phyloP scores from a whole-genome alignment of 306 rosid genomes.

The Potentilla sterilis region DNA sequence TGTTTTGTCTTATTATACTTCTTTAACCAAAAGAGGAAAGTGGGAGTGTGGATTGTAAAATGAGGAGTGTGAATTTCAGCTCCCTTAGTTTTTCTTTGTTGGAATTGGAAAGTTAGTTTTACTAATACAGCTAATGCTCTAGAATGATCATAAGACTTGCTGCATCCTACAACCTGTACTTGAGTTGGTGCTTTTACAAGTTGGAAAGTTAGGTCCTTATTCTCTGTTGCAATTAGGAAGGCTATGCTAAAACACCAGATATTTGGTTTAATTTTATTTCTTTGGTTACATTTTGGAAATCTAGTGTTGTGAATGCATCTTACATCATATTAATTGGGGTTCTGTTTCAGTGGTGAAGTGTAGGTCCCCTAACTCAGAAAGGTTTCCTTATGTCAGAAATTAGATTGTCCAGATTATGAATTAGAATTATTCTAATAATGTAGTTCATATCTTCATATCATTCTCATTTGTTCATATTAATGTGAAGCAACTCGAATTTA shows the following conservation, averaged over 20 bases:
- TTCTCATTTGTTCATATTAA: background rate
- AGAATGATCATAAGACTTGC: background rate
- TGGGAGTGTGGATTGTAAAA: too few relatives aligned
- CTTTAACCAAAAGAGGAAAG: too few relatives aligned
- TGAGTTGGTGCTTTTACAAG: background rate
- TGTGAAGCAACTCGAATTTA: background rate
- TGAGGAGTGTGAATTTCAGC: too few relatives aligned
- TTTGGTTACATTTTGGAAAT: background rate
- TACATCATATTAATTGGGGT: background rate
- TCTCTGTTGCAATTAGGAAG: background rate
- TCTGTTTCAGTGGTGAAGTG: background rate
- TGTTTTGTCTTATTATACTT: too few relatives aligned
- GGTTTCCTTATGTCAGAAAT: background rate
- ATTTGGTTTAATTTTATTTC: too few relatives aligned
- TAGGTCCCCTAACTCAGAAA: background rate
- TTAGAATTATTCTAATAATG: background rate
- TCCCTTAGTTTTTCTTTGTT: background rate
- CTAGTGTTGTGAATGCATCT: background rate
- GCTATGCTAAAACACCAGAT: background rate
- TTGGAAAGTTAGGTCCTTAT: background rate
- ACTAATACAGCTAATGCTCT: background rate
- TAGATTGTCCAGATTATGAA: background rate
- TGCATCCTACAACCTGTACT: background rate
- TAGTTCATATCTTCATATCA: background rate
- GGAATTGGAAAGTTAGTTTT: conserved; percentile 8